Evolutionary conservation across 805 yeast species (phyloP).

Genomic region (Monosporozyma solicola): DNA sequence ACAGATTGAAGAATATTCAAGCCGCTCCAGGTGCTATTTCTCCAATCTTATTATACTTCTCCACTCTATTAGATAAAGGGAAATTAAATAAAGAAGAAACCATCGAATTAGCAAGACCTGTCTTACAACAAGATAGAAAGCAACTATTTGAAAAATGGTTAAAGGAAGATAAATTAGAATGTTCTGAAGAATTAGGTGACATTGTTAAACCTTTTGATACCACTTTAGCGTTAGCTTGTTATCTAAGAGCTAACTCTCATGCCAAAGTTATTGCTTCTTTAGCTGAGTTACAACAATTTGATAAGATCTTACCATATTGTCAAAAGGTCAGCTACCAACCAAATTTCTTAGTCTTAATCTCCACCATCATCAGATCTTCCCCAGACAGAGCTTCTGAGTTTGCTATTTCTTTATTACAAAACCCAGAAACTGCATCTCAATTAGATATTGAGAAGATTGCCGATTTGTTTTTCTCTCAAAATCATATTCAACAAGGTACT

Average conservation of each 20-base stretch:
- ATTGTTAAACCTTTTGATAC: slow-evolving; percentile 82
- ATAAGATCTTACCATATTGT: slow-evolving; percentile 89
- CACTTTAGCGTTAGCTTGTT: slow-evolving; percentile 82
- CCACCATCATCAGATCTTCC: slow-evolving; percentile 80
- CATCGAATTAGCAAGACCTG: slow-evolving; percentile 90
- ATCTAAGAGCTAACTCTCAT: slow-evolving; percentile 72
- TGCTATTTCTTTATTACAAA: slow-evolving; percentile 72
- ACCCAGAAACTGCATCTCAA: slow-evolving; percentile 47
- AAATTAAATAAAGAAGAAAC: slow-evolving; percentile 88
- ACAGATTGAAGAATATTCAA: slow-evolving; percentile 81
- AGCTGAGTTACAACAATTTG: slow-evolving; percentile 95
- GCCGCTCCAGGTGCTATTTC: slow-evolving; percentile 92
- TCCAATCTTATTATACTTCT: slow-evolving; percentile 87
- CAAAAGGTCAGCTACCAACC: slow-evolving; percentile 83
- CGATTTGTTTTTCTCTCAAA: slow-evolving; percentile 90
- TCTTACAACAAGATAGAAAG: slow-evolving; percentile 88
- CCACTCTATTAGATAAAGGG: slow-evolving; percentile 86
- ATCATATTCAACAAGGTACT: slow-evolving; percentile 94
- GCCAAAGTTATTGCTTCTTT: slow-evolving; percentile 83
- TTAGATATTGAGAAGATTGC: slow-evolving; percentile 80
- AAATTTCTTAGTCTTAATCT: slow-evolving; percentile 81
- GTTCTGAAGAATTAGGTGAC: slow-evolving; percentile 97
- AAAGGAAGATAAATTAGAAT: slow-evolving; percentile 86
- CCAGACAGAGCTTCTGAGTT: slow-evolving; percentile 99
- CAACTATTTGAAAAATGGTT: slow-evolving; percentile 94